Conservation (phyloP, 73 alveolate genomes). For the Blepharisma japonicum region DNA sequence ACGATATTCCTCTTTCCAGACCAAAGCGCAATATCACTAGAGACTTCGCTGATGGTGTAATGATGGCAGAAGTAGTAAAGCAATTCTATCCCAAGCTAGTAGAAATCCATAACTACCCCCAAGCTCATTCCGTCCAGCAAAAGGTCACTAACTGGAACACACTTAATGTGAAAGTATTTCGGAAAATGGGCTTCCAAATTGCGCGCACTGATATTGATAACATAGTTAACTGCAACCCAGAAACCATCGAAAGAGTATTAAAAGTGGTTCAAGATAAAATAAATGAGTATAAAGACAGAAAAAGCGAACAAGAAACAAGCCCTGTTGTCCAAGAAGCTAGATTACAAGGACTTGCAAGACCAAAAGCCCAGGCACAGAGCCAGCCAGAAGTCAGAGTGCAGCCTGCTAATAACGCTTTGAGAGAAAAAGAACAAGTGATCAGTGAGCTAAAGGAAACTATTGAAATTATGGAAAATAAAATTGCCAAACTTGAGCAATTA, state of each 20-base stretch:
- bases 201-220: constrained; percentile 76
- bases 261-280: constrained; percentile 49
- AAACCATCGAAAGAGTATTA: constrained; percentile 80
- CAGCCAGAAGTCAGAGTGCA: no score
- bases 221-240: constrained; percentile 83
- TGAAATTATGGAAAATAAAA: constrained; percentile 48
- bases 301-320: no score
- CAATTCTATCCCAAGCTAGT: constrained; percentile 71
- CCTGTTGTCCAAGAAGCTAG: no score
- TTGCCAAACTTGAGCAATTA: constrained; percentile 43
- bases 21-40: constrained; percentile 94
- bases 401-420: no score
- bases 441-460: constrained; percentile 46
- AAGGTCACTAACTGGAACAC: constrained; percentile 93
- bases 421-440: constrained; percentile 34
- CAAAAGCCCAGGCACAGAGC: not conserved
- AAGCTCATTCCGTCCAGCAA: constrained; percentile 64
- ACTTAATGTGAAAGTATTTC: constrained; percentile 81
- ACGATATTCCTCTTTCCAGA: constrained; percentile 88
- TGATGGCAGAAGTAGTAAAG: constrained; percentile 83
- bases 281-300: not conserved
- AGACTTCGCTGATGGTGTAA: constrained; percentile 96
- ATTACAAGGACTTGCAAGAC: constrained; percentile 17
- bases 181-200: constrained; percentile 82
- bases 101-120: constrained; percentile 80